Conservation (phyloP, 805 yeast genomes). For the Saccharomycopsis synnaedendra region DNA sequence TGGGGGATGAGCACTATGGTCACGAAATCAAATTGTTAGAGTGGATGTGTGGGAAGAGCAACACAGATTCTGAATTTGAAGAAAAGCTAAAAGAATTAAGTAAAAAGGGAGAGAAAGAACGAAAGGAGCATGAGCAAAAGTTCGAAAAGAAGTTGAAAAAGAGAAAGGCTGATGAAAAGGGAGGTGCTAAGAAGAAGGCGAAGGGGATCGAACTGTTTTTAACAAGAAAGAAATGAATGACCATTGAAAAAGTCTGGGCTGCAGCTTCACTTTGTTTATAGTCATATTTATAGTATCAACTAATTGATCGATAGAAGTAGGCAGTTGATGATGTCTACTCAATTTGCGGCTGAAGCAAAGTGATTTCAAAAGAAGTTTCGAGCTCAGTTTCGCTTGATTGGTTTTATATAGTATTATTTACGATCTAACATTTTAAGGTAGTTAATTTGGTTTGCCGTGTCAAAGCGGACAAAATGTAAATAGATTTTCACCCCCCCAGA, state of each 20-base stretch:
- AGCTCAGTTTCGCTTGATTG: too few species aligned
- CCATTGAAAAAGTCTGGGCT: background rate
- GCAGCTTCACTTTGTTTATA: too few species aligned
- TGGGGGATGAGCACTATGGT: conserved; percentile 60
- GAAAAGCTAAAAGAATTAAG: conserved; percentile 1
- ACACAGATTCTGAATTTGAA: conserved; percentile 28
- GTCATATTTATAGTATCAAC: too few species aligned
- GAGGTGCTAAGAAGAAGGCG: background rate
- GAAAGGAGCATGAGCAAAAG: conserved; percentile 5
- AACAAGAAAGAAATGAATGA: background rate
- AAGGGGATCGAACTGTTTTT: background rate
- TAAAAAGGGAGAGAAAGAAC: conserved; percentile 3
- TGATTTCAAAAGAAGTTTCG: too few species aligned
- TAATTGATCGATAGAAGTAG: too few species aligned
- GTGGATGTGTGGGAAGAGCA: conserved; percentile 55
- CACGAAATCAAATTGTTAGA: conserved; percentile 75
- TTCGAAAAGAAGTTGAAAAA: conserved; percentile 6
- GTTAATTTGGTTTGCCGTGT: too few species aligned
- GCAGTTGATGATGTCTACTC: too few species aligned
- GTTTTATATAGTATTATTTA: too few species aligned
- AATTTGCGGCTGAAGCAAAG: too few species aligned
- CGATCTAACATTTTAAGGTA: too few species aligned
- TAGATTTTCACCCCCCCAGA: too few species aligned
- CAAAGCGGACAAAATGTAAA: too few species aligned
- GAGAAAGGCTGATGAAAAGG: conserved; percentile 1